Base-by-base conservation (phyloP, 768 basidiomycete genomes). In the Clitopilus hobsonii region DNA sequence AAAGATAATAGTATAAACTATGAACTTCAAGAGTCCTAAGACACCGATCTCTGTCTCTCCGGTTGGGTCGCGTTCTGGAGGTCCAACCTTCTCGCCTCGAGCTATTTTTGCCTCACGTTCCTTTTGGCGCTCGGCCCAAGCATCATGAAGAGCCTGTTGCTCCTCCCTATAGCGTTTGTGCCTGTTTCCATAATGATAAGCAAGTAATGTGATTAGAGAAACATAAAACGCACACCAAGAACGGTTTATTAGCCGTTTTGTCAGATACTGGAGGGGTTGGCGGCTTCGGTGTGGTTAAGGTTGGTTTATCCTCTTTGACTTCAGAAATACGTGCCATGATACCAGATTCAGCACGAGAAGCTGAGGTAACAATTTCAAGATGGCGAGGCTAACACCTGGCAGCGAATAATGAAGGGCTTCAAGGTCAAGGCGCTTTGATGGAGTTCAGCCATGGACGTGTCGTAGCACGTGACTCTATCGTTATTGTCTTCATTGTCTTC, bases 241-340 rank as follows among this genome's bases (percentile, higher is more conserved):
- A 94, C 7, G 94, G 91, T 56, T 78, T 76, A 72, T 96, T 97
- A 26, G 93, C 91, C 38, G 83, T 71, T 74, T 95, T 96, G 59
- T 81, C 83, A 24, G 87, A 82, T 32, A 95, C 90, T 4, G 32
- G 32, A 11, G 8, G 32, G 32, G 32, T 36, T n/a, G n/a, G n/a
- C 10, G 8, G 32, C 13, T 10, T 11, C 10, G 32, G 13, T 36
- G 32, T 14, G 32, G 32, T 36, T 14, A n/a, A n/a, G n/a, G n/a
- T n/a, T n/a, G n/a, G n/a, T n/a, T n/a, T n/a, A n/a, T n/a, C n/a
- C n/a, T n/a, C n/a, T n/a, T 36, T 4, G 32, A 11, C 32, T 36
- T 10, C 32, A 36, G n/a, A n/a, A 36, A 4, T 36, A 14, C 32
- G 32, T 36, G 32, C 7, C 13, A 36, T 36, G n/a, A n/a, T n/a